Evolutionary conservation across 495 filamentous ascomycete species (phyloP), one percentile per base, ranked within the genome.

Genomic region (Cercophora samala): DNA sequence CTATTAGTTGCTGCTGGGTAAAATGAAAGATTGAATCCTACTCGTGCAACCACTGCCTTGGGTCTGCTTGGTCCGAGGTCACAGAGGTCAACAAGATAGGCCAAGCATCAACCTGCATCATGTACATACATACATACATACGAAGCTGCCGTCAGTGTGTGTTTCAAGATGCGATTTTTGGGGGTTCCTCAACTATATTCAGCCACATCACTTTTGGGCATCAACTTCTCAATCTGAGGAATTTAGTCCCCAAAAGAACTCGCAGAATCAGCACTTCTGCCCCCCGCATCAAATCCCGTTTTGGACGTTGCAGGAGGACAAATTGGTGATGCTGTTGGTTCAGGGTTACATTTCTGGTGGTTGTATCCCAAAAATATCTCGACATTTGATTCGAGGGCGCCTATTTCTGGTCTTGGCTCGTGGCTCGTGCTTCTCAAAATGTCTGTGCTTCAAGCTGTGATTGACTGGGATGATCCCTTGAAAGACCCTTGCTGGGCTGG

Each of bases 311-410:
- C 11, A 15, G 19, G 32, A 22, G 23, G 4, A 60, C 19, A 29
- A 25, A 25, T 25, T 25, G 17, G 24, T 25, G 26, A 62, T 62
- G 60, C 29, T 46, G 60, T 62, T 62, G 60, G 60, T 62, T 25
- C 24, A 29, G 13, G 60, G 26, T 37, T 60, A 29, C 26, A 25
- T 0, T 19, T 21, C 8, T 17, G 9, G 15, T 9, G 37, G 6
- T 17, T 46, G 37, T 46, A 46, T 21, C 29, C 58, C 60, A 62
- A 62, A 62, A 29, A 62, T 62, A 62, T 62, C 60, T 42, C 24
- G 21, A 4, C 19, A 42, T 62, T 15, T 46, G 26, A 62, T 62
- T 62, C 23, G 60, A 62, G 29, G 60, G 60, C 60, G 60, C 60
- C 29, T 62, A 62, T 19, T 46, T 22, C 29, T 46, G 37, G 37